Evolutionary conservation across 1,284 basidiomycete species (phyloP), one percentile per base, ranked within the genome.

Genomic region (Thelephora terrestris): DNA sequence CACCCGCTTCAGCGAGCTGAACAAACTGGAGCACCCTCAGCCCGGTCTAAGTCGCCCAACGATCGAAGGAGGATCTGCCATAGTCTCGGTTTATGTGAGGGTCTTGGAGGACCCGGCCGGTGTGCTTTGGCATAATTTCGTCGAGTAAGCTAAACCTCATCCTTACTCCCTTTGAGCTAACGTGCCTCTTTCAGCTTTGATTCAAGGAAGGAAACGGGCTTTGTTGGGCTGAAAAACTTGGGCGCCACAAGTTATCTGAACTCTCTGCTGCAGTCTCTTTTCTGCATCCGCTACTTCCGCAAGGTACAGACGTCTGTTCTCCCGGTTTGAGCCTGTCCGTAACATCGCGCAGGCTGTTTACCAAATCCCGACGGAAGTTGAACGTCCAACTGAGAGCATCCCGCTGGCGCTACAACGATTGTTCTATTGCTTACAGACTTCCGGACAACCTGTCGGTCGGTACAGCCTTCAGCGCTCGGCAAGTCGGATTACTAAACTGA

Each of bases 231-330:
- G 60, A 99, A 99, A 73, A 99, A 99, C 64, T 96, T 99, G 68
- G 96, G 96, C 47, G 96, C 96, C 40, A 99, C 96, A 44, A 99
- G 96, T 71, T 99, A 99, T 71, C 99, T 99, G 96, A 99, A 99
- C 70, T 99, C 96, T 25, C 75, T 99, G 14, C 77, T 99, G 18
- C 96, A 99, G 65, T 99, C 95, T 7, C 73, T 99, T 20, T 99
- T 77, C 70, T 96, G 93, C 69, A 99, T 95, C 27, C 84, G 85
- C 56, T 94, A 90, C 65, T 99, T 98, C 75, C 85, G 96, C 64
- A 92, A 83, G 74, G 91, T 86, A 54, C 57, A 76, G 65, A 48
- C 46, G 36, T 37, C 24, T 48, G 36, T 50, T 47, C 47, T 47
- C 25, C 9, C 14, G 23, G 35, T 12, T 27, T 42, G 34, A 47